These are phyloP conservation scores for Verticillium isaacii DNA, from an alignment of 2,329 filamentous ascomycete species.

Conservation along the genomic window DNA sequence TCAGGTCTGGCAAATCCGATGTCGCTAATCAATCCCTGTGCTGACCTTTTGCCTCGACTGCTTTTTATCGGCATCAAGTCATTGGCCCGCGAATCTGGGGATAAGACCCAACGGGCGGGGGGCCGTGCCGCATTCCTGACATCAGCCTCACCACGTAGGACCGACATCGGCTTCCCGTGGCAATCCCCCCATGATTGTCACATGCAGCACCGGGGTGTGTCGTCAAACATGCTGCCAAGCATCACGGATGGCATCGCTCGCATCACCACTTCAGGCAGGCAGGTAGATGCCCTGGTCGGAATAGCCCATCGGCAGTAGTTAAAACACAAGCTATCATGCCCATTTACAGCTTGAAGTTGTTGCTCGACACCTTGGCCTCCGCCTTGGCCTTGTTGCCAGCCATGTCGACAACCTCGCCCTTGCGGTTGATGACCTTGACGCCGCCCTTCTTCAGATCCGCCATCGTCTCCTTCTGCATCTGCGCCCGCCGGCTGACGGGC, in stretches of 20 bases:
- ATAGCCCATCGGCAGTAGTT: background rate
- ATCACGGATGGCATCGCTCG: background rate
- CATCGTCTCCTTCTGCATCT: conserved; percentile 45
- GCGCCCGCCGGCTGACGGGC: conserved; percentile 52
- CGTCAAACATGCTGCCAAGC: background rate
- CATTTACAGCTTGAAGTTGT: conserved; percentile 56
- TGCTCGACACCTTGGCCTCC: conserved; percentile 45
- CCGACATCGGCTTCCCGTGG: background rate
- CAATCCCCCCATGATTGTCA: background rate
- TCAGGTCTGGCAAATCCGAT: background rate
- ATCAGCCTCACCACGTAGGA: background rate
- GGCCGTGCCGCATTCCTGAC: background rate
- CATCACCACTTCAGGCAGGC: background rate
- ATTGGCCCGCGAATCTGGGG: background rate
- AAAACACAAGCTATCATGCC: background rate
- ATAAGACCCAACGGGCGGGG: background rate
- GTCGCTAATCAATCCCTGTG: background rate
- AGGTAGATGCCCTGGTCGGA: background rate
- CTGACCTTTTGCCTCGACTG: background rate
- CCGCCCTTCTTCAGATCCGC: conserved; percentile 75
- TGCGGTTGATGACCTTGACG: conserved; percentile 87
- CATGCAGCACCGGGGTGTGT: background rate
- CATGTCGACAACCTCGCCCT: conserved; percentile 79
- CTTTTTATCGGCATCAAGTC: background rate
- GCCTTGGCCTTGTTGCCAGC: conserved; percentile 70